These are phyloP conservation scores for Blastobotrys indianensis DNA, from an alignment of 1,139 yeast genomes.

Conservation along the genomic window DNA sequence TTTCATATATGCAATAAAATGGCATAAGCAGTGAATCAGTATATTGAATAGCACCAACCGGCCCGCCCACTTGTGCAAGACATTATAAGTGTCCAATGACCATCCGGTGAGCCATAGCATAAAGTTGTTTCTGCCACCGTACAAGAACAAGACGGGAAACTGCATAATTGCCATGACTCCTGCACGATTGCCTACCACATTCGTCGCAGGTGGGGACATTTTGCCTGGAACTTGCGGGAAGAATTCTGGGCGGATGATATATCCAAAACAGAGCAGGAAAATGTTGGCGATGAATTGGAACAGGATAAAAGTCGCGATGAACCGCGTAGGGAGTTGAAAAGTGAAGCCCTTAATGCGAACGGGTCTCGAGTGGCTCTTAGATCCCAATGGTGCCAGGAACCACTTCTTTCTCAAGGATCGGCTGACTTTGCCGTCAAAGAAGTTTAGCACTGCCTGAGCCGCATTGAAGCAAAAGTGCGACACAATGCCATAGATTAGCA, in stretches of 20 bases:
- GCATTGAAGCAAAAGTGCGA: slow-evolving; percentile 11
- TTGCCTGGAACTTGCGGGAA: not conserved
- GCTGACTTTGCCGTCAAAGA: slow-evolving; percentile 13
- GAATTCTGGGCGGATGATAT: slow-evolving; percentile 32
- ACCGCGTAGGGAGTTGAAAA: slow-evolving; percentile 53
- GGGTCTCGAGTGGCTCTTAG: slow-evolving; percentile 8
- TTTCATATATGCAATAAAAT: slow-evolving; percentile 14
- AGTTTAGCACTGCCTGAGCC: slow-evolving; percentile 10
- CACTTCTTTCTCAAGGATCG: slow-evolving; percentile 16
- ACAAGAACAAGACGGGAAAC: slow-evolving; percentile 47
- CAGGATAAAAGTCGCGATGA: slow-evolving; percentile 46
- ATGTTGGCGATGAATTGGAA: slow-evolving; percentile 41
- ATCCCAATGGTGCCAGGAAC: slow-evolving; percentile 15
- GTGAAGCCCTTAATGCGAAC: slow-evolving; percentile 16
- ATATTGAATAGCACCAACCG: slow-evolving; percentile 45
- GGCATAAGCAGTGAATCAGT: slow-evolving; percentile 26
- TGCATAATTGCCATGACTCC: slow-evolving; percentile 48
- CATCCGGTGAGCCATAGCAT: slow-evolving; percentile 53
- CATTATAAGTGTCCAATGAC: slow-evolving; percentile 53
- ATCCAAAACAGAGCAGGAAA: slow-evolving; percentile 38
- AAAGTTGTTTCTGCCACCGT: slow-evolving; percentile 62
- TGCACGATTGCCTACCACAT: slow-evolving; percentile 50
- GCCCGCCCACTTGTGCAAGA: slow-evolving; percentile 58
- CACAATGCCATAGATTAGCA: slow-evolving; percentile 9
- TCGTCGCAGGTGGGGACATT: slow-evolving; percentile 13